Base-by-base conservation (phyloP, 116 monocot genomes). In the Papilionanthe hybrid region DNA sequence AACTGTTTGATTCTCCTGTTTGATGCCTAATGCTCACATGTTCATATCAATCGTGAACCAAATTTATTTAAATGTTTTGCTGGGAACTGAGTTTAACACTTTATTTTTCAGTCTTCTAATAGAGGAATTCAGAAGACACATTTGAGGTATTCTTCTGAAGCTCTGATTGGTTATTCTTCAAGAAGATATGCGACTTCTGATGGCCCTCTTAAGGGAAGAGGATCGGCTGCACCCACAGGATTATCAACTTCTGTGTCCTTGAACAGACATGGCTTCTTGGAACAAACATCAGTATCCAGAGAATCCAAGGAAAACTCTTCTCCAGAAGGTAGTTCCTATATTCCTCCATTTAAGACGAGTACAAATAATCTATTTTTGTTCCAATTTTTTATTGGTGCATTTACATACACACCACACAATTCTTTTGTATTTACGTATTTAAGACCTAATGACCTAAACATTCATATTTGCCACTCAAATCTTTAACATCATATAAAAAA, bases 231-330 rank as follows among this genome's bases (percentile, higher is more conserved):
- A 8, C 1, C 79, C 17, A 27, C 29, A 15, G 7, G 25, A 28
- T 53, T 76, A 15, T 49, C 76, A n/a, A 76, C 25, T 53, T 76
- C 30, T 29, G 49, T 22, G 11, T 4, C 9, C 22, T 53, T 29
- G 13, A 55, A 55, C 76, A 25, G 1, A 9, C 55, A 28, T 55
- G 22, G 44, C 18, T 49, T 49, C 45, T 17, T 55, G 37, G 37
- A 49, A 27, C 78, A 32, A 53, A 55, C 78, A 30, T 53, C 42
- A 65, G 82, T 78, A 25, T 42, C 78, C 37, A 27, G 82, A 55
- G 60, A 42, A 32, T 55, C 17, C 15, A 55, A 50, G 55, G 29
- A 76, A 28, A 53, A 11, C 27, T 5, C 9, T 50, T 76, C 55
- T 50, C 27, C 76, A 50, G 49, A 55, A 76, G 76, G 76, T 76